Conservation (phyloP, 371 early-diverging fungal species). For the Actinomortierella wolfii region DNA sequence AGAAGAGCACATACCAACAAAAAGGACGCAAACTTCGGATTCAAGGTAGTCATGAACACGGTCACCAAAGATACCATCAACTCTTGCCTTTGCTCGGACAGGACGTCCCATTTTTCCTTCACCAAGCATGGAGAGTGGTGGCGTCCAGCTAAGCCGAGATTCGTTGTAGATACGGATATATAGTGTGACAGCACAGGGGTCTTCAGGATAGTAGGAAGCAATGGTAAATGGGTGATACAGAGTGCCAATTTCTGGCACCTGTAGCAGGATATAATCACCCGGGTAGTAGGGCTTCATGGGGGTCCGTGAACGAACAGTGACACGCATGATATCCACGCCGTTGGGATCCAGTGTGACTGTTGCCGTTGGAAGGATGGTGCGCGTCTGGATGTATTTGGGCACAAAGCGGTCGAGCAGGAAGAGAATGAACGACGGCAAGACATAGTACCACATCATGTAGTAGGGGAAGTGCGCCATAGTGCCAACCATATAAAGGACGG, state of each 20-base stretch:
- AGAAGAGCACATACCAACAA: constrained; percentile 6
- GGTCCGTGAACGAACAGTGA: neutral
- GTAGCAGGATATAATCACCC: constrained; percentile 1
- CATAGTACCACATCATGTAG: constrained; percentile 2
- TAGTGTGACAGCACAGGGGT: neutral
- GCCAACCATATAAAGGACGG: neutral
- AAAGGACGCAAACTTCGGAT: constrained; percentile 10
- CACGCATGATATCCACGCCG: neutral
- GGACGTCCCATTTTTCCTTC: neutral
- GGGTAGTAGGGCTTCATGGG: constrained; percentile 6
- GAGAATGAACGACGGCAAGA: constrained; percentile 3
- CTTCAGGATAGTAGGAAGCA: neutral
- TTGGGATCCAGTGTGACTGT: neutral
- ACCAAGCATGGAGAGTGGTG: neutral
- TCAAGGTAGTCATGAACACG: neutral
- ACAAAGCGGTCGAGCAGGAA: constrained; percentile 3
- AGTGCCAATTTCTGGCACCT: neutral
- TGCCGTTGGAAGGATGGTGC: neutral
- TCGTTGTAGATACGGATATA: neutral
- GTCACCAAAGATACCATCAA: constrained; percentile 4
- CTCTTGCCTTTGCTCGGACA: neutral
- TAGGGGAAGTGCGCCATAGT: constrained; percentile 1
- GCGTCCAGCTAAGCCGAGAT: neutral
- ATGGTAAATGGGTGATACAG: constrained; percentile 3
- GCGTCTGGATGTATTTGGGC: neutral